Base-by-base conservation (phyloP, 495 filamentous ascomycete genomes). In the Penicillium parvum region DNA sequence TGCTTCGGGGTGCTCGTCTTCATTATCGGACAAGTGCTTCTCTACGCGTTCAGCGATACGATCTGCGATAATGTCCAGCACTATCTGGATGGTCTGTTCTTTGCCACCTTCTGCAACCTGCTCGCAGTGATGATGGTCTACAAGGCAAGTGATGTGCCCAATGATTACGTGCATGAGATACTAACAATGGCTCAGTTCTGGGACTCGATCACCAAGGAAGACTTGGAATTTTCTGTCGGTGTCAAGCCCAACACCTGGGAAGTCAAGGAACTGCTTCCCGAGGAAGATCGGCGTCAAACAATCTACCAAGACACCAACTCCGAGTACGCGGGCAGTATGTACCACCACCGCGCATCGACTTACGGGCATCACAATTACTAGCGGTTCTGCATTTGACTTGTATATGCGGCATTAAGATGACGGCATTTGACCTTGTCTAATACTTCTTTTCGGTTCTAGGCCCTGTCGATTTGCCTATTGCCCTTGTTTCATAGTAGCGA, bases 111-210 rank as follows among this genome's bases (percentile, higher is more conserved):
- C 49, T 91, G 87, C 69, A 97, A 99, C 58, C 69, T 99, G 22
- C 74, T 97, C 7, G 91, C 83, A 2, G 91, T 97, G 37, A 99
- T 99, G 92, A 99, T 99, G 92, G 84, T 97, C 8, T 99, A 99
- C 76, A 99, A 99, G 83, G 88, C 89, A 73, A 27, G 23, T 23
- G n/a, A 16, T 27, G 22, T 23, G 16, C 8, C 6, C n/a, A 21
- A 22, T 2, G 6, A 14, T 25, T 2, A 5, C 4, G 11, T 39
- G 16, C n/a, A 29, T 32, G 17, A 40, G 25, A 43, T 19, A 23
- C 40, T 39, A 43, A 35, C 43, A 22, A 40, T n/a, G 15, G 37
- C 23, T 25, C 46, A 91, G 89, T 97, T 94, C 74, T 99, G 92
- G 92, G 92, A 99, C 63, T 96, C 91, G 18, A 97, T 99, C 68